Conservation (phyloP, 768 basidiomycete species). For the Lyophyllum semitale region DNA sequence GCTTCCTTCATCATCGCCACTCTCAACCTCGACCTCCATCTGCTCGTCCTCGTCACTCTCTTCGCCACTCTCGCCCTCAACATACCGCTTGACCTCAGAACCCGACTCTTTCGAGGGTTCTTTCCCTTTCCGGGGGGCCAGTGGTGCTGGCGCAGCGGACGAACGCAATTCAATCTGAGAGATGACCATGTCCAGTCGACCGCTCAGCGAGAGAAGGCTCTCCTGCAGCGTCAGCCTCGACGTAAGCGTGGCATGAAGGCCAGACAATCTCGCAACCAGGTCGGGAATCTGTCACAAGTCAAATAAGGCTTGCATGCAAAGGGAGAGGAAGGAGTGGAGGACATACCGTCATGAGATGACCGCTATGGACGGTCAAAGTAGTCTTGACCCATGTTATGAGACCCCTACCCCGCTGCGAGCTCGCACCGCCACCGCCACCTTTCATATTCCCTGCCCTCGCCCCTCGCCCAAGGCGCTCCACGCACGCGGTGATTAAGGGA, state of each 20-base stretch:
- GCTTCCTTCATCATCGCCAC: constrained; percentile 70
- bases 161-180: constrained; percentile 91
- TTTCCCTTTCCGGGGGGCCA: constrained; percentile 44
- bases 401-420: constrained; percentile 71
- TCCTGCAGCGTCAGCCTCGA: constrained; percentile 82
- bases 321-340: not conserved
- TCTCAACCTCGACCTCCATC: constrained; percentile 63
- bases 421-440: constrained; percentile 78
- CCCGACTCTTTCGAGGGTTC: constrained; percentile 32
- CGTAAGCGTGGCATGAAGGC: constrained; percentile 79
- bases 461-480: constrained; percentile 84
- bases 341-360: constrained; percentile 92
- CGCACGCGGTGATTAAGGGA: constrained; percentile 82
- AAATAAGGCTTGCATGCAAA: constrained; percentile 9
- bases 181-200: constrained; percentile 90
- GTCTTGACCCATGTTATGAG: constrained; percentile 80
- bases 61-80: constrained; percentile 79
- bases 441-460: constrained; percentile 71
- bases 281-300: constrained; percentile 75
- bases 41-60: constrained; percentile 52
- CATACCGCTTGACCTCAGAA: constrained; percentile 52
- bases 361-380: constrained; percentile 83
- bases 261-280: constrained; percentile 83
- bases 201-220: constrained; percentile 81
- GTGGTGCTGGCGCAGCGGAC: constrained; percentile 62